These are phyloP conservation scores for Pseudocercospora fijiensis DNA, from an alignment of 2,329 filamentous ascomycete genomes.

Conservation along the genomic window DNA sequence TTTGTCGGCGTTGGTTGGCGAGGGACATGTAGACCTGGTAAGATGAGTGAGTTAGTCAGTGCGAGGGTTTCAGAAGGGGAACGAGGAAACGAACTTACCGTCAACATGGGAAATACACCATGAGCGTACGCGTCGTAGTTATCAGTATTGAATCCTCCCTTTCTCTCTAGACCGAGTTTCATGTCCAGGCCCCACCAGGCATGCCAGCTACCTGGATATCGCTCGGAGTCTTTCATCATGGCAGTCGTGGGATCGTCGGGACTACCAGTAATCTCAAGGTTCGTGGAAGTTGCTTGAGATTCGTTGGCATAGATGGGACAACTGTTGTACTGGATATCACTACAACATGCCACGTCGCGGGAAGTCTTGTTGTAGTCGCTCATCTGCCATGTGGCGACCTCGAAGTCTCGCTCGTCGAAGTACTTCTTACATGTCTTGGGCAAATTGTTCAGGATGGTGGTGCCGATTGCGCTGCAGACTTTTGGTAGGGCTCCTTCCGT, in stretches of 20 bases:
- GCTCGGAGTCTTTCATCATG: background rate
- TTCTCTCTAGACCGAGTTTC: background rate
- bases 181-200: slow-evolving; percentile 1
- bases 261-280: background rate
- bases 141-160: background rate
- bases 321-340: slow-evolving; percentile 1
- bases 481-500: background rate
- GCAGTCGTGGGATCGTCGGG: background rate
- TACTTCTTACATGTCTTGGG: background rate
- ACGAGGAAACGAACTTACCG: background rate
- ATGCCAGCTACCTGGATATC: background rate
- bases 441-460: background rate
- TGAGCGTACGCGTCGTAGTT: background rate
- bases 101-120: background rate
- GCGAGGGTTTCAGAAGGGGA: background rate
- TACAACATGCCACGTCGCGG: background rate
- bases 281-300: background rate
- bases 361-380: background rate
- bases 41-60: background rate
- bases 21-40: background rate
- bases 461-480: background rate
- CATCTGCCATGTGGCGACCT: background rate
- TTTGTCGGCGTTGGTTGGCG: background rate
- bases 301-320: slow-evolving; percentile 2
- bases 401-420: background rate